Conservation (phyloP, 805 yeast species). For the Kluyveromyces aestuarii region DNA sequence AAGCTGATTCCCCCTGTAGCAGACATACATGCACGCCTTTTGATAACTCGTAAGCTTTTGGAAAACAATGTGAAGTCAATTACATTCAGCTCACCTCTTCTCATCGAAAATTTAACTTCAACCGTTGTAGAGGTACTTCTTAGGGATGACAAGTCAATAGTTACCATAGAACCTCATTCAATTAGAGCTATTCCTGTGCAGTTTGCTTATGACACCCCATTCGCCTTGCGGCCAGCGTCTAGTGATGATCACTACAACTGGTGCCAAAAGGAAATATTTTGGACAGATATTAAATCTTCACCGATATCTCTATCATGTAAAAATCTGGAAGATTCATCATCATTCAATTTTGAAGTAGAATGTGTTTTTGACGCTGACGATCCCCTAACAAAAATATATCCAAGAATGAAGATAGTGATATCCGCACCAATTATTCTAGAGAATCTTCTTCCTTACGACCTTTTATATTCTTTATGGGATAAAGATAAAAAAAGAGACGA, state of each 20-base stretch:
- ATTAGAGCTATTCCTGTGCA: slow-evolving; percentile 67
- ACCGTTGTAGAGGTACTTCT: slow-evolving; percentile 11
- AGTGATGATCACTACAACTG: slow-evolving; percentile 47
- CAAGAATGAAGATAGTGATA: slow-evolving; percentile 68
- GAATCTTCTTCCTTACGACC: slow-evolving; percentile 75
- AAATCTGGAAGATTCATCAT: slow-evolving; percentile 33
- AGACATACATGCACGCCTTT: slow-evolving; percentile 63
- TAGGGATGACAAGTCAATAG: slow-evolving; percentile 25
- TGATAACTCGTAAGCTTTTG: slow-evolving; percentile 60
- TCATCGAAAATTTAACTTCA: slow-evolving; percentile 58
- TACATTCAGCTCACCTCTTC: slow-evolving; percentile 66
- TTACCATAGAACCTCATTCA: slow-evolving; percentile 45
- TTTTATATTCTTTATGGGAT: slow-evolving; percentile 68
- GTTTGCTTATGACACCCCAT: slow-evolving; percentile 46
- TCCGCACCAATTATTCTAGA: slow-evolving; percentile 83
- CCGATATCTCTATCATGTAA: slow-evolving; percentile 56
- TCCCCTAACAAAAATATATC: slow-evolving; percentile 66
- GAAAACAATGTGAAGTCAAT: slow-evolving; percentile 74
- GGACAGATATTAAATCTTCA: slow-evolving; percentile 50
- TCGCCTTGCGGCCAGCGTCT: slow-evolving; percentile 56
- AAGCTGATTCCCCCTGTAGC: slow-evolving; percentile 52
- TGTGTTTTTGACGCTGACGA: slow-evolving; percentile 58
- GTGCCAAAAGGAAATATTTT: slow-evolving; percentile 53
- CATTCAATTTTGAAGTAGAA: slow-evolving; percentile 64
- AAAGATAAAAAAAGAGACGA: slow-evolving; percentile 61